Base-by-base conservation (phyloP, 371 early-diverging fungal genomes). In the Haplosporangium sp. region DNA sequence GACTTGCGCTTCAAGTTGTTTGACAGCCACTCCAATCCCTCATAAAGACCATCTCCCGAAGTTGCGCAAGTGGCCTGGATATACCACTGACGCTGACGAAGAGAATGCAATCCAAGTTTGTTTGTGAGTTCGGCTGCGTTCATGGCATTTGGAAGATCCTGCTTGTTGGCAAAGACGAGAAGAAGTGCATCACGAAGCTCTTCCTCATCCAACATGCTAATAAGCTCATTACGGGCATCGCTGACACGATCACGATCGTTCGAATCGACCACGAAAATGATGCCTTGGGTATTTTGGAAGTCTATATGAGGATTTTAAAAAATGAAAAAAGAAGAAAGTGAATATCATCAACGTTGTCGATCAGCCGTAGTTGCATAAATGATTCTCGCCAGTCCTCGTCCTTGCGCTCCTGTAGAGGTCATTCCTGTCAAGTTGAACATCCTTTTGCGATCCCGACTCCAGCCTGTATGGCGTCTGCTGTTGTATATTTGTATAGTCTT, bases 201-300 rank as follows among this genome's bases (percentile, higher is more conserved):
- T 67, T 94, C 95, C 84, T 95, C 96, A 79, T 93, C 91, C 58
- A 95, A 83, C 94, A 95, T 94, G 62, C 93, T 89, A 72, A 91
- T 89, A 62, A 95, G 84, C 80, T 95, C 96, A 48, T 95, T 93
- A 62, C 92, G 92, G 43, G 99, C 95, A 76, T 95, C 92, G 67
- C 74, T 83, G 82, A 96, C 92, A 86, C 98, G 94, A 54, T 95
- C 94, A 64, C 90, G 91, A 85, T 98, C 98, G 79, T 94, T 94
- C 81, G 94, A 92, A 82, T 98, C 99, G 55, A 98, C 94, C 37
- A 98, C 96, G 82, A 95, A 98, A 73, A 98, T 95, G 65, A 98
- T 93, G 41, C 94, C 95, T 83, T 94, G 93, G 37, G 95, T 95
- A 83, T 93, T 93, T 81, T 93, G 91, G 86, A 90, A 95, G 76